Base-by-base conservation (phyloP, 2,329 filamentous ascomycete species). In the Taxawa tesnikishii region DNA sequence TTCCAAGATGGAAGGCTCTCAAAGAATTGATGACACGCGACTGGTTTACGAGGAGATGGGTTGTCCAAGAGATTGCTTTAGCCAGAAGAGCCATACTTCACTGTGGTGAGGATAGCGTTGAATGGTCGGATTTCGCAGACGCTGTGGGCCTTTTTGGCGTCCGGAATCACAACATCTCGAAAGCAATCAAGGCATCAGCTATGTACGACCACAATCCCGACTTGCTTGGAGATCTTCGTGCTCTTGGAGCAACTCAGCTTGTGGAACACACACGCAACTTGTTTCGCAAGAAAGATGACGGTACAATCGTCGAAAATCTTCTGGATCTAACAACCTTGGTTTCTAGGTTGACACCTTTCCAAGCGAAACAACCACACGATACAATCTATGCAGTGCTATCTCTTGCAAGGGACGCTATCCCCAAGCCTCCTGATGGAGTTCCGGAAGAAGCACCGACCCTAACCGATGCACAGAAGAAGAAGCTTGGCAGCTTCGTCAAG, bases 331-430 rank as follows among this genome's bases (percentile, higher is more conserved):
- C 26, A n/a, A 26, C 31, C 11, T 10, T 33, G 8, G 21, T 33
- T 12, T 28, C 23, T 6, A 33, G 24, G 12, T 27, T 33, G 31
- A 27, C 34, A 24, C 23, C 34, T 3, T 37, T 37, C 11, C 26
- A 37, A 26, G 29, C 34, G 15, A 28, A 26, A 8, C 26, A 33
- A 23, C 16, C 24, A 12, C 36, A 34, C 15, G 36, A 38, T 14
- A 34, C 28, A 6, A 27, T 38, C 9, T 38, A 38, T 18, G 36
- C 36, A 2, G 26, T 38, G 9, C 23, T 38, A n/a, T 38, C 30
- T 27, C 28, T 38, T 5, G 32, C 36, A 9, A 38, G 34, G 11
- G 36, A 38, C 21, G 36, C 36, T 5, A n/a, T 23, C 7, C 19
- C 19, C 7, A 7, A n/a, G 7, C 19, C 7, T n/a, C 19, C 19